Evolutionary conservation across 495 filamentous ascomycete species (phyloP), one percentile per base, ranked within the genome.

Genomic region (Cladorrhinum samala): DNA sequence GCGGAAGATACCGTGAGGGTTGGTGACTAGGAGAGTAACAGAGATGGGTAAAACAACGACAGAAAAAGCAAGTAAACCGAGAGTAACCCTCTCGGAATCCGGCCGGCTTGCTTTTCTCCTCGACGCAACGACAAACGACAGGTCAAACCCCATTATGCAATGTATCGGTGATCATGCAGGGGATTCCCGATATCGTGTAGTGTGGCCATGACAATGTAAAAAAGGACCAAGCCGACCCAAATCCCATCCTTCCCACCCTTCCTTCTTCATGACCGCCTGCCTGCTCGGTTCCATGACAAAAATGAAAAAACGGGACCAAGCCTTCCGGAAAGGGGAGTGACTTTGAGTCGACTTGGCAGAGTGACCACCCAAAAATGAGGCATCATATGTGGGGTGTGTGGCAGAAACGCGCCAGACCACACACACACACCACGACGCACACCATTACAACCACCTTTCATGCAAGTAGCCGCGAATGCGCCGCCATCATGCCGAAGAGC

Each of bases 141-240:
- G n/a, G n/a, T n/a, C n/a, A n/a, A n/a, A n/a, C n/a, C n/a, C n/a
- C n/a, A n/a, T n/a, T 16, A 46, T 50, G 43, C 55, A 54, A 50
- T 54, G 56, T 54, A 54, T 54, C 52, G 46, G 53, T 58, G 63
- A 61, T 66, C 55, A 60, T 61, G 63, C 60, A 61, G 57, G 57
- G 57, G 45, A 14, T n/a, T n/a, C n/a, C n/a, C n/a, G 21, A 16
- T 16, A 19, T 19, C 36, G 43, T 41, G 37, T 9, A 16, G 20
- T 49, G 48, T 20, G 37, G n/a, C n/a, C n/a, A n/a, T n/a, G 13
- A 23, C 54, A 38, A 25, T 19, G 36, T 6, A 33, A 27, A 25
- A 25, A 30, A 11, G 30, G 24, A n/a, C 21, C 16, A 23, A 47
- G 19, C 13, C 41, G 21, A 43, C 41, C 13, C 11, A n/a, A n/a